Base-by-base conservation (phyloP, 176 grass and related monocot species). In the Chrysopogon serrulatus region DNA sequence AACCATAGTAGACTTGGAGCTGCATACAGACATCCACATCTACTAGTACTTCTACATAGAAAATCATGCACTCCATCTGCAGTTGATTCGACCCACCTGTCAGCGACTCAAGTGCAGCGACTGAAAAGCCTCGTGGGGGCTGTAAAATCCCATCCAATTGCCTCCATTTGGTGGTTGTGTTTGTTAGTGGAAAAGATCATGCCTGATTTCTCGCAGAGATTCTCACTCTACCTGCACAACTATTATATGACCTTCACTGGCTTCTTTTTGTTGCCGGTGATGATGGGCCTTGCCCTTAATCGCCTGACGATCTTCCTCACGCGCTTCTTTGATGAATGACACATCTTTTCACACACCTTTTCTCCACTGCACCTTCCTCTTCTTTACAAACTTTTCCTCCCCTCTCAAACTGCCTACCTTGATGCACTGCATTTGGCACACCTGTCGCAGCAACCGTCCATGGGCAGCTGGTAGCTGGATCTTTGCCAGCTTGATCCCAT, bases 241-340 rank as follows among this genome's bases (percentile, higher is more conserved):
- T 53, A 26, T 45, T 59, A 26, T 47, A 60, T 18, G 28, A 71
- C 54, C n/a, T 44, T 44, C 21, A 14, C 8, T 10, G 41, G 19
- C 13, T 37, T 19, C 76, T 78, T 78, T 61, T 43, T 79, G 51
- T 21, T 85, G 37, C 27, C 64, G 49, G 74, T 78, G 74, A 59
- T 78, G 74, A 59, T 28, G 53, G 70, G 23, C 15, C 49, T 35
- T 34, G 37, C 37, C 42, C n/a, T n/a, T 78, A 64, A 69, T 69
- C 27, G n/a, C n/a, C 83, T 78, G 21, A n/a, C n/a, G n/a, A 56
- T n/a, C 51, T 2, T 61, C 57, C 24, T 61, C 76, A 86, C 84
- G 76, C 84, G 84, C 41, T 79, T 79, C 41, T 15, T 67, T 76
- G n/a, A 32, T 47, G 35, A 51, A 59, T 68, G 34, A 4, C 49